Evolutionary conservation across 495 filamentous ascomycete species (phyloP), one percentile per base, ranked within the genome.

Genomic region (Filosporella fistucella): DNA sequence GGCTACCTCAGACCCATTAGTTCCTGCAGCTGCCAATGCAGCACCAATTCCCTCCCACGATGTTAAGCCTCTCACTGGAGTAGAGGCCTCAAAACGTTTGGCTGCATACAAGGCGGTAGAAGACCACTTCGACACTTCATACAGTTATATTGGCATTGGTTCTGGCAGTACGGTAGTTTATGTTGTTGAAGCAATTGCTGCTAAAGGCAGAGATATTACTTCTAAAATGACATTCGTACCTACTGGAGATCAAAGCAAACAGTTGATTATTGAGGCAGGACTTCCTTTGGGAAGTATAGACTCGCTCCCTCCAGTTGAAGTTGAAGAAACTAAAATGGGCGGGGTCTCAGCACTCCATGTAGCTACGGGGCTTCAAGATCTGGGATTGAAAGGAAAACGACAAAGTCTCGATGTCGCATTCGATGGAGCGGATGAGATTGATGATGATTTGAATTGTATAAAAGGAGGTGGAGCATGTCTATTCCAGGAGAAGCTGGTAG

Each of bases 401-500:
- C 60, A 65, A 46, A 63, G 61, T 42, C 72, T 93, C 42, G 90
- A 95, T 59, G 82, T 97, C 23, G 82, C 82, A 24, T 97, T 97
- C 57, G 91, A 96, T 66, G 91, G 93, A 29, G 94, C 93, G 18
- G 93, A 98, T 63, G 93, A 98, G 71, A 89, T 98, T 22, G 93
- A 98, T 64, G 87, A 88, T 18, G 87, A 90, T 30, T 66, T 98
- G 42, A 98, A 97, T 67, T 88, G 89, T 61, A 96, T 98, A 68
- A 98, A 98, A 70, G 93, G 93, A 36, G 93, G 93, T 13, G 93
- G 93, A 35, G 93, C 90, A 22, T 98, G 94, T 66, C 68, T 96
- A 49, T 96, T 95, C 75, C 94, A 97, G 68, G 93, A 98, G 72
- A 98, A 98, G 71, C 71, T 98, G 18, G 91, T 98, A 12, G 91